Evolutionary conservation across 2,329 filamentous ascomycete species (phyloP), one percentile per base, ranked within the genome.

Genomic region (Sporothrix schenckii): DNA sequence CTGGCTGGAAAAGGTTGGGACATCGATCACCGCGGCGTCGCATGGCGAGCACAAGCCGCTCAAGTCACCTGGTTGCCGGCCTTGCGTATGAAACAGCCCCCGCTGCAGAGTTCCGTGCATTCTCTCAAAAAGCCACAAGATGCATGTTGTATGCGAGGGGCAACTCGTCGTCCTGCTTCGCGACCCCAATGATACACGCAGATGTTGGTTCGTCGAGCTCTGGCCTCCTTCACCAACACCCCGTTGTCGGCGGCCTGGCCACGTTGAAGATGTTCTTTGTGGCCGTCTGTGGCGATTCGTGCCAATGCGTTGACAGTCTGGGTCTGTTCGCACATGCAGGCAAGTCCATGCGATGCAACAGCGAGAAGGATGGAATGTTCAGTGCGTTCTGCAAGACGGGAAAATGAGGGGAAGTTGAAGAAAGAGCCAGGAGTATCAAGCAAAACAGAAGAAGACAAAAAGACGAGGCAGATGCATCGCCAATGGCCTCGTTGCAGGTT

Each of bases 151-250:
- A 27, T 24, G 56, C 41, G 21, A 13, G 24, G 24, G 41, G 47
- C 44, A 50, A 24, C 49, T 50, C 24, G 39, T 50, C 24, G 39
- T 47, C 6, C 44, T 34, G 44, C 61, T 21, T 65, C 27, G 24
- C 60, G 49, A 21, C 44, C 24, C 39, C 39, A 39, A 27, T 30
- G 21, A 39, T 30, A 34, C 47, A 54, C 13, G 10, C 52, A 21
- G 19, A 50, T 21, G 13, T 21, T 49, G 41, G 66, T 60, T 68
- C 53, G 65, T 54, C 39, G 41, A 68, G 53, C 66, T 68, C 39
- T 60, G 39, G 53, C 66, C 66, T 50, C 66, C 39, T 27, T 58
- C 30, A 24, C 16, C 34, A 19, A 21, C 27, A 52, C 27, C 47
- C 21, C n/a, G 61, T 39, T 52, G 16, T 56, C 66, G 34, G 60